Evolutionary conservation across 2,329 filamentous ascomycete species (phyloP), one percentile per base, ranked within the genome.

Genomic region (Aspergillus awamori): DNA sequence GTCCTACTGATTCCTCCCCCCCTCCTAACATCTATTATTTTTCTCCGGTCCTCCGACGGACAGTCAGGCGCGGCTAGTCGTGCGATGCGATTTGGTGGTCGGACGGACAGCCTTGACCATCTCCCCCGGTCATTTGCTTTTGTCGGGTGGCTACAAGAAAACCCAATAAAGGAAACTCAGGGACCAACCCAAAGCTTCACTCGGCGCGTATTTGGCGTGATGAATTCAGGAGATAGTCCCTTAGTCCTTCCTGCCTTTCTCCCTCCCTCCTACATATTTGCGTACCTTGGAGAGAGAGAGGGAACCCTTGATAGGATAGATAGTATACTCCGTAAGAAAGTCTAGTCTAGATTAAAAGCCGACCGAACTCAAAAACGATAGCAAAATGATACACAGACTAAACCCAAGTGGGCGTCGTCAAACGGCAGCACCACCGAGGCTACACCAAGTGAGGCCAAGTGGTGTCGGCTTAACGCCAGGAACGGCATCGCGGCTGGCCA

Each of bases 401-500:
- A 55, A 30, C 53, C 53, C 38, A 55, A 45, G 38, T 26, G 38
- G n/a, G 53, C 53, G 22, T 55, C 22, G 53, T 55, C 53, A 55
- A 55, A 55, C 53, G 39, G 51, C 22, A 26, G 53, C 36, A 55
- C 24, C 45, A 49, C 24, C 47, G 47, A 30, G 53, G 53, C 53
- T 43, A 61, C 53, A 51, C 60, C 60, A 11, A 45, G 20, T 13
- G 20, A 11, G n/a, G 41, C 20, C 41, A 39, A 58, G 39, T 60
- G 57, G 24, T 43, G 54, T 64, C 61, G 51, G 62, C 38, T 28
- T 62, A 45, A 60, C 53, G 59, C 62, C 65, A 68, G 65, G 63
- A 63, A 68, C 65, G 59, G 64, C 48, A 60, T 52, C 47, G 63
- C 53, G 56, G 61, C 58, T 36, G 59, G 55, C 60, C 62, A 60